These are phyloP conservation scores for Isatis lusitanica DNA, from an alignment of 441 rosid species.

Conservation along the genomic window DNA sequence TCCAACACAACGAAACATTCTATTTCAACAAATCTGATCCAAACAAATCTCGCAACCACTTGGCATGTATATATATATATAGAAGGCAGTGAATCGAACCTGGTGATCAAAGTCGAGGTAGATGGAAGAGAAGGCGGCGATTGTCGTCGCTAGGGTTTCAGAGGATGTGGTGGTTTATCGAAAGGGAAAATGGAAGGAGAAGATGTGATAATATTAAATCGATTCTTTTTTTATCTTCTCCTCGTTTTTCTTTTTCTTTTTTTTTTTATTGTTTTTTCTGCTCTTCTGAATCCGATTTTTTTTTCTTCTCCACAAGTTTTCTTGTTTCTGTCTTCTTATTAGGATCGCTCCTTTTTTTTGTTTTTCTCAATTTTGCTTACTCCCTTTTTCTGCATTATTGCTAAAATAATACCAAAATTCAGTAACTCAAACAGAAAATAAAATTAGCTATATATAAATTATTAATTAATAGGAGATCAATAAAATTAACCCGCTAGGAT, in stretches of 20 bases:
- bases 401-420: background rate
- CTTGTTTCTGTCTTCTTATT: conserved; percentile 15
- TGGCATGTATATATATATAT: too few species aligned
- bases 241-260: background rate
- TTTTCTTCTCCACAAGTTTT: conserved; percentile 4
- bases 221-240: conserved; percentile 14
- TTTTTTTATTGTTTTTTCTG: background rate
- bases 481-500: background rate
- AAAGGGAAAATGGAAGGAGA: background rate
- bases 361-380: background rate
- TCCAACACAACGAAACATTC: background rate
- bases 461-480: background rate
- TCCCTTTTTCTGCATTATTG: background rate
- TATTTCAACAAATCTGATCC: background rate
- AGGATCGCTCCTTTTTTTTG: background rate
- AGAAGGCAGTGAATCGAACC: conserved; percentile 18
- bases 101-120: background rate
- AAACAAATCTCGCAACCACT: background rate
- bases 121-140: conserved; percentile 7
- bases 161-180: conserved; percentile 17
- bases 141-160: conserved; percentile 23
- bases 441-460: background rate
- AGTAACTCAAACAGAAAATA: background rate
- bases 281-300: conserved; percentile 22
- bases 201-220: conserved; percentile 1